phyloP scores from a whole-genome alignment of 1,284 basidiomycete genomes.

The Irpex rosettiformis region DNA sequence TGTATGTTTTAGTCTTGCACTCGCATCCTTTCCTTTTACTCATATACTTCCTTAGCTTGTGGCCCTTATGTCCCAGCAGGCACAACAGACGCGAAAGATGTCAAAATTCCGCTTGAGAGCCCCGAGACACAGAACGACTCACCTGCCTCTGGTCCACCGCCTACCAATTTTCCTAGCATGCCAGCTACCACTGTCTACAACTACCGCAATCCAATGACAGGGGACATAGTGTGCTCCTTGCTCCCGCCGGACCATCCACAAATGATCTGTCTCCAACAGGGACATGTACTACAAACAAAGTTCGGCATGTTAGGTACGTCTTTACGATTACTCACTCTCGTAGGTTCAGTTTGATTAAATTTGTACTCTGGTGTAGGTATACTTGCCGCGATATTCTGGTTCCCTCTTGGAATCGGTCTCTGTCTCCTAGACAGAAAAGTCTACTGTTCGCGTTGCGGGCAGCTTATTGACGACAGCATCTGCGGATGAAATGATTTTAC shows the following conservation, averaged over 20 bases:
- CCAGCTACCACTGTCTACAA: conserved; percentile 35
- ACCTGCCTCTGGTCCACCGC: conserved; percentile 13
- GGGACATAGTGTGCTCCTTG: conserved; percentile 45
- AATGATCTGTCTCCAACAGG: conserved; percentile 77
- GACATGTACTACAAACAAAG: conserved; percentile 58
- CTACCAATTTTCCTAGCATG: conserved; percentile 18
- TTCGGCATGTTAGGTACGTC: conserved; percentile 66
- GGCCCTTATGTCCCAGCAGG: conserved; percentile 23
- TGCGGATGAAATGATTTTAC: conserved; percentile 25
- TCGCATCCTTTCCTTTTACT: not conserved
- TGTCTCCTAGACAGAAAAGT: conserved; percentile 71
- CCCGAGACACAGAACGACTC: conserved; percentile 6
- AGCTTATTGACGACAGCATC: conserved; percentile 30
- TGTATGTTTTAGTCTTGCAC: conserved; percentile 10
- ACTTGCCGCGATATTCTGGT: conserved; percentile 77
- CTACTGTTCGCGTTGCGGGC: conserved; percentile 57
- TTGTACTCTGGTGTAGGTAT: conserved; percentile 50
- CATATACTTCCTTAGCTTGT: conserved; percentile 13
- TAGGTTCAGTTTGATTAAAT: not conserved
- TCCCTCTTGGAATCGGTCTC: conserved; percentile 71
- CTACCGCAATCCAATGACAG: conserved; percentile 43
- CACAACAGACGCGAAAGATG: conserved; percentile 19
- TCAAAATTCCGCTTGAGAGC: conserved; percentile 22
- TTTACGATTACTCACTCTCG: not conserved
- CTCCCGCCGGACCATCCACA: conserved; percentile 74